Conservation (phyloP, 2,329 filamentous ascomycete species). For the Pyricularia grisea region DNA sequence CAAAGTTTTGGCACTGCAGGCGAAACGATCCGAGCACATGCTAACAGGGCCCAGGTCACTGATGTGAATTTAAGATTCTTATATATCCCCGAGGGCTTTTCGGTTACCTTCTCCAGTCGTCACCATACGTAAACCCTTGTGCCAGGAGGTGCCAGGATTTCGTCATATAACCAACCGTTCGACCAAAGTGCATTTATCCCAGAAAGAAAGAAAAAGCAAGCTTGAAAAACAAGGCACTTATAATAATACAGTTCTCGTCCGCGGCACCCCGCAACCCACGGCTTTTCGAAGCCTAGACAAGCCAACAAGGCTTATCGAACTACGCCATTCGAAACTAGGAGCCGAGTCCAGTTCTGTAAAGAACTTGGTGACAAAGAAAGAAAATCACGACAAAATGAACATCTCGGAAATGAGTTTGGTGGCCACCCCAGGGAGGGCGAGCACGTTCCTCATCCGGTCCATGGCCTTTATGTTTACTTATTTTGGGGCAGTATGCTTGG, state of each 20-base stretch:
- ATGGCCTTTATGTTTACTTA: not conserved
- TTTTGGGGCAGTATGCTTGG: slow-evolving; percentile 8
- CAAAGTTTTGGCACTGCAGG: not conserved
- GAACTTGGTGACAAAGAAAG: not conserved
- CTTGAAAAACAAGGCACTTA: not conserved
- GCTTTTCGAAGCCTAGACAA: not conserved
- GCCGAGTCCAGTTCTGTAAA: not conserved
- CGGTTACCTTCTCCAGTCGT: too few relatives aligned
- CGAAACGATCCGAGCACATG: not conserved
- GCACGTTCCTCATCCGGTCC: not conserved
- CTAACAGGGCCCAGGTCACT: not conserved
- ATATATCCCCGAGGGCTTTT: not conserved
- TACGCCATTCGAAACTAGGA: not conserved
- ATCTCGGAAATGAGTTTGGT: not conserved
- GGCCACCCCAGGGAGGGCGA: not conserved
- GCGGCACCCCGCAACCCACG: too few relatives aligned
- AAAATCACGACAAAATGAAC: not conserved
- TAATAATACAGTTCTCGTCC: not conserved
- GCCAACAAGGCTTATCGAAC: not conserved
- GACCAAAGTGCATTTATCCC: not conserved
- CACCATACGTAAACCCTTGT: too few relatives aligned
- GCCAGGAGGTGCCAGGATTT: too few relatives aligned
- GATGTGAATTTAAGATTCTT: not conserved
- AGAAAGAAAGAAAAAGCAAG: too few relatives aligned
- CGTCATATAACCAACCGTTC: not conserved